Evolutionary conservation across 208 protist species (phyloP), one percentile per base, ranked within the genome.

Genomic region (Porcisia deanei): DNA sequence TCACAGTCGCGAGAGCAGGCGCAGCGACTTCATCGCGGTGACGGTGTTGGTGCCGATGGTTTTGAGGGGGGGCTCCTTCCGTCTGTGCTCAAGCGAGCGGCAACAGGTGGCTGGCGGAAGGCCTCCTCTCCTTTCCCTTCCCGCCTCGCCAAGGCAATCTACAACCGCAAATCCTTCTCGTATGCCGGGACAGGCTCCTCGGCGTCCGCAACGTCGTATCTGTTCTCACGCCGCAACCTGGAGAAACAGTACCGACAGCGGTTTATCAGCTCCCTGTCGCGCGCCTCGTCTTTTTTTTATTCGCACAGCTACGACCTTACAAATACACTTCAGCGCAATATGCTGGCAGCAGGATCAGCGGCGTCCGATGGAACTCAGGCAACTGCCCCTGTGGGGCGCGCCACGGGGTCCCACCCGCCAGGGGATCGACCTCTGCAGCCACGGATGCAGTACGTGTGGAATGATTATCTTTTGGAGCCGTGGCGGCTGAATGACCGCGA

Each of bases 261-360:
- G 68, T 97, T 98, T 63, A 72, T 89, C 12, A 76, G 65, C 65
- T 76, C 75, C 22, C 75, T 93, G 43, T 77, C 94, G 18, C 83
- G 83, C 53, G 79, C 86, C 22, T 91, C 85, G 12, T 77, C 98
- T 64, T 99, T 99, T 72, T 99, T 97, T 84, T 99, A 98, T 80
- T 94, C 91, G 41, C 96, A 98, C 88, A 98, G 93, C 0, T 99
- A 99, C 80, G 97, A 99, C 80, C 76, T 99, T 1, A 98, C 97
- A 1, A 89, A 97, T 79, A 96, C 96, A 14, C 83, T 99, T 41
- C 98, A 99, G 84, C 82, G 79, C 16, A 99, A 99, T 82, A 98
- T 97, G 89, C 91, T 79, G 12, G 76, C 77, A 7, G 68, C 68
- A 55, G 68, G 68, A 43, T 16, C 68, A n/a, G 53, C 39, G 10